Percentiles rank a stretch among this genome's conserved stretches.
Conservation (phyloP, 164 flowering plant genomes). For the Cinnamomum micranthum region DNA sequence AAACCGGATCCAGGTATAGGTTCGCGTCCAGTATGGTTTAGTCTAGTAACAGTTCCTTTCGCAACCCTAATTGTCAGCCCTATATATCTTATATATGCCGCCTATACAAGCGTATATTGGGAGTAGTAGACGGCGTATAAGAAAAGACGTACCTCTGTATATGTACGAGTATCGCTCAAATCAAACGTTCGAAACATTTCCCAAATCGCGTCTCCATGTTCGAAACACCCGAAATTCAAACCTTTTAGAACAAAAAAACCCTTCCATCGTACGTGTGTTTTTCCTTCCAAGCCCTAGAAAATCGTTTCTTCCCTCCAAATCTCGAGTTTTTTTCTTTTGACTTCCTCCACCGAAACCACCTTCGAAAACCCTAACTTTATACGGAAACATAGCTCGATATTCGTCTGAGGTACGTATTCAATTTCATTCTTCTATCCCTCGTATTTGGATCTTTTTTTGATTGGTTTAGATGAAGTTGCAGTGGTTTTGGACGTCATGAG, state of each 20-base stretch:
- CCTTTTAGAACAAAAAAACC: background rate
- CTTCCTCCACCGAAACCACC: background rate
- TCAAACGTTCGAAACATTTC: background rate
- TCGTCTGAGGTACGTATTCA: background rate
- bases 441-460: background rate
- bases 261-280: background rate
- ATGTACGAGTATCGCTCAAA: no score
- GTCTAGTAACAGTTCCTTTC: fast-evolving
- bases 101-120: no score
- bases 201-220: background rate
- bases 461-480: background rate
- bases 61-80: no score
- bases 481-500: background rate
- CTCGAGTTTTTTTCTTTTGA: background rate
- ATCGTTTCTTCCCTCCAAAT: background rate
- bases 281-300: background rate
- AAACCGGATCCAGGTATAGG: no score
- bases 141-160: no score
- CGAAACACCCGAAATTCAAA: no score
- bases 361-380: background rate
- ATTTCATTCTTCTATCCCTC: background rate
- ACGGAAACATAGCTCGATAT: background rate
- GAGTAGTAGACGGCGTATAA: no score
- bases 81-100: no score
- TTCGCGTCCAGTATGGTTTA: no score